Conservation (phyloP, 768 basidiomycete genomes). For the Butyriboletus loyo region DNA sequence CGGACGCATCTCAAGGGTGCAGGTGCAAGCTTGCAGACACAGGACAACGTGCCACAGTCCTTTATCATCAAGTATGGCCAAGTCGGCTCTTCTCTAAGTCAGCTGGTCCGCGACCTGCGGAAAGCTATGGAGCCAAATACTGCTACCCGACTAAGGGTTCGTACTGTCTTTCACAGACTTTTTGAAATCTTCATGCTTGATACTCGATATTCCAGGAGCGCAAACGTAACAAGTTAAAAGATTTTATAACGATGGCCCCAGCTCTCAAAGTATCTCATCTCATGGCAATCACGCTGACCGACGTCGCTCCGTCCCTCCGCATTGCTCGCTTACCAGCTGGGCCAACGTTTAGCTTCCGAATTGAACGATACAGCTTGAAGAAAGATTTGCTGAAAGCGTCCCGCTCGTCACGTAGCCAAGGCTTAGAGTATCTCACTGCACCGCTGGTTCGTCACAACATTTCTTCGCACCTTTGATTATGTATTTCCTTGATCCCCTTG, state of each 20-base stretch:
- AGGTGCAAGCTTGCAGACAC: slow-evolving; percentile 32
- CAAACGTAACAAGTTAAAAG: slow-evolving; percentile 84
- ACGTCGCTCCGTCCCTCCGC: slow-evolving; percentile 80
- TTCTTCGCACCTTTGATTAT: neutral
- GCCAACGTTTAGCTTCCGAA: slow-evolving; percentile 89
- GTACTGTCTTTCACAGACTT: slow-evolving; percentile 14
- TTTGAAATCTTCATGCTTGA: slow-evolving; percentile 8
- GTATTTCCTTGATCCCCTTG: neutral
- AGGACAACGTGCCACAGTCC: slow-evolving; percentile 67
- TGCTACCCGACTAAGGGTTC: slow-evolving; percentile 83
- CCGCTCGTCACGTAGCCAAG: slow-evolving; percentile 67
- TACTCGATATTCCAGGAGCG: slow-evolving; percentile 64
- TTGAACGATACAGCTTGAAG: slow-evolving; percentile 90
- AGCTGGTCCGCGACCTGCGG: slow-evolving; percentile 89
- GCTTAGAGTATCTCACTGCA: slow-evolving; percentile 87
- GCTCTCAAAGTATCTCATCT: slow-evolving; percentile 89
- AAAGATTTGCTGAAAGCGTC: slow-evolving; percentile 74
- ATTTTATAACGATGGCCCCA: slow-evolving; percentile 90
- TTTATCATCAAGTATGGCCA: slow-evolving; percentile 97
- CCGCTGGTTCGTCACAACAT: slow-evolving; percentile 64
- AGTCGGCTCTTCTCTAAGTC: slow-evolving; percentile 81
- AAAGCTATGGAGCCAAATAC: slow-evolving; percentile 99
- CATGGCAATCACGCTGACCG: slow-evolving; percentile 86
- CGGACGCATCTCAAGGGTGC: slow-evolving; percentile 76
- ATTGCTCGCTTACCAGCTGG: slow-evolving; percentile 86